These are phyloP conservation scores for Sphaerosporella brunnea DNA, from an alignment of 495 filamentous ascomycete species.

Conservation along the genomic window DNA sequence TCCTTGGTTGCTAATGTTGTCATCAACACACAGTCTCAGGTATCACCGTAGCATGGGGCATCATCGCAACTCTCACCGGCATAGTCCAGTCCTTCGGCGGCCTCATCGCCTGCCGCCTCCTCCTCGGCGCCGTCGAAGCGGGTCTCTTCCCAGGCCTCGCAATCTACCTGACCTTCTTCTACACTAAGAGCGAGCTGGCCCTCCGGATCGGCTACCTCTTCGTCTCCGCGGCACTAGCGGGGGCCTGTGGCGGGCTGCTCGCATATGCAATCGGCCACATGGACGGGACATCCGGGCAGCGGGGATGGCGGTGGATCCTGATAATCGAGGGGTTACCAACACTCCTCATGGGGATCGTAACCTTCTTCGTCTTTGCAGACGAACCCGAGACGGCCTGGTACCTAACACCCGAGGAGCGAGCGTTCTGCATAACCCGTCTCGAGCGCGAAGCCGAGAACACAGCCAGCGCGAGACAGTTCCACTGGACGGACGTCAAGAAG, in stretches of 20 bases:
- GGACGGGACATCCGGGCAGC: constrained; percentile 44
- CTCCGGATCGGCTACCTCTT: constrained; percentile 61
- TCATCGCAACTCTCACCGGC: constrained; percentile 52
- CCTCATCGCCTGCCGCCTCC: constrained; percentile 39
- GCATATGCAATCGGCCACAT: constrained; percentile 54
- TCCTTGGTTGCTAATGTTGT: constrained; percentile 3
- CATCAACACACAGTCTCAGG: constrained; percentile 33
- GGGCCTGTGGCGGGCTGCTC: constrained; percentile 57
- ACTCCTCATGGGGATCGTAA: constrained; percentile 40
- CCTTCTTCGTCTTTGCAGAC: constrained; percentile 49
- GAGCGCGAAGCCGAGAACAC: constrained; percentile 41
- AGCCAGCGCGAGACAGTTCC: constrained; percentile 40
- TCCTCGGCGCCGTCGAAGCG: constrained; percentile 47
- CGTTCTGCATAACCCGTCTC: constrained; percentile 31
- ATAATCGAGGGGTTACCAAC: constrained; percentile 60
- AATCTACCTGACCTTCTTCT: constrained; percentile 59
- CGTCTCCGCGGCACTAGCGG: constrained; percentile 55
- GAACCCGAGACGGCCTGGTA: constrained; percentile 44
- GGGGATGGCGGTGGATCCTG: constrained; percentile 48
- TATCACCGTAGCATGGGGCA: constrained; percentile 48
- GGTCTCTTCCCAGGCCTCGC: constrained; percentile 54
- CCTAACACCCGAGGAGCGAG: constrained; percentile 42
- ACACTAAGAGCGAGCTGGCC: constrained; percentile 54
- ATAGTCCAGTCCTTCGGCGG: constrained; percentile 41
- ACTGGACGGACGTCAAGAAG: constrained; percentile 32